Base-by-base conservation (phyloP, 257 asterid species). In the Solanum raphanifolium region DNA sequence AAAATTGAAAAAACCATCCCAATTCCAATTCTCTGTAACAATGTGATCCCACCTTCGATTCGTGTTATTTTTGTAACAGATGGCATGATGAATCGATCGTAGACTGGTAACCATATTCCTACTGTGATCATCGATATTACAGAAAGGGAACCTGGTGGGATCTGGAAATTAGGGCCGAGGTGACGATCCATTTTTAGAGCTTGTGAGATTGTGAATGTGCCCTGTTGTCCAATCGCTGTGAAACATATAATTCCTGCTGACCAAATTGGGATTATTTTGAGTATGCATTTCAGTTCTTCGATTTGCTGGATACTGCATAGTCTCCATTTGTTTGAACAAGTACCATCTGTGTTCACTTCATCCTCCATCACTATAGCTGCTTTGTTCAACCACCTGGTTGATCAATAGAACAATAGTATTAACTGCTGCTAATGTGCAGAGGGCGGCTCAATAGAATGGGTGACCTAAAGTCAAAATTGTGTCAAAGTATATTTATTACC, bases 151-250 rank as follows among this genome's bases (percentile, higher is more conserved):
- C 99, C 99, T 0, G 94, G 75, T 0, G 99, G 98, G 88, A 97
- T 85, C 38, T 95, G 69, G 91, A 97, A 95, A 2, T 89, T 88
- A 0, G 94, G 93, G 21, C 96, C 94, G 6, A 97, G 85, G 20
- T 89, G 98, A 5, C 99, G 98, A 90, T 97, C 91, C 99, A 97
- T 97, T 91, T 94, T 92, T 4, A 32, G 3, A 5, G 98, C 98
- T 76, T 95, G 98, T 13, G 96, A 93, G 5, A 91, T 2, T 0
- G 96, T 96, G 89, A 97, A 97, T 20, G 98, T 95, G 25, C 93
- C 90, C 23, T 97, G 99, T 72, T 97, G 99, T 5, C 88, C 91
- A 36, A 94, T 91, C 62, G 98, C 98, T 0, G 92, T 87, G 90
- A 95, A 94, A 46, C 98, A 93, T 43, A 97, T 90, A 3, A 97